phyloP scores from a whole-genome alignment of 441 rosid genomes.

The Melastoma candidum region DNA sequence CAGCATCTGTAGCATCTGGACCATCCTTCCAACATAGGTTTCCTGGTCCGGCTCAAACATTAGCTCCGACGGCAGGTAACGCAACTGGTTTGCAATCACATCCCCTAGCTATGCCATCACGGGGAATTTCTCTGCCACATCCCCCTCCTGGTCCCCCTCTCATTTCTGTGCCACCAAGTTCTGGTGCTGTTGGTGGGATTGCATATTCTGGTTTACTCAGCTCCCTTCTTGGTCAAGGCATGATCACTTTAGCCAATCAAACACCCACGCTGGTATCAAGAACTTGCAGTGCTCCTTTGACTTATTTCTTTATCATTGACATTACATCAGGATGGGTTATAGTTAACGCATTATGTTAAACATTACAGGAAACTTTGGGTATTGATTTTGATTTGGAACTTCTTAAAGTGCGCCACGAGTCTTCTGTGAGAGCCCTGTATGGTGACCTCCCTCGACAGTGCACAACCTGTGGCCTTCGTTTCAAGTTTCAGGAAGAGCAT shows the following conservation, averaged over 20 bases:
- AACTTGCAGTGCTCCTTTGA: constrained; percentile 11
- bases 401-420: constrained; percentile 72
- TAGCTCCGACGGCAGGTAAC: constrained; percentile 26
- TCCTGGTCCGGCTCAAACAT: constrained; percentile 23
- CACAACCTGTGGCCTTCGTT: constrained; percentile 92
- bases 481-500: constrained; percentile 89
- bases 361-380: constrained; percentile 53
- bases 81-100: constrained; percentile 22
- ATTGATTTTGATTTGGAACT: constrained; percentile 73
- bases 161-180: constrained; percentile 30
- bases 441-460: constrained; percentile 95
- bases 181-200: constrained; percentile 32
- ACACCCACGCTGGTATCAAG: constrained; percentile 56
- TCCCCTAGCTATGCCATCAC: constrained; percentile 34
- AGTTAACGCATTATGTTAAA: constrained; percentile 17
- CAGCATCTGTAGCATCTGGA: constrained; percentile 27
- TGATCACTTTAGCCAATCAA: constrained; percentile 62
- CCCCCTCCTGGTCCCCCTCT: constrained; percentile 52
- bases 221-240: constrained; percentile 88
- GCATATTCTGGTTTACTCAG: constrained; percentile 74
- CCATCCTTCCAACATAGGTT: constrained; percentile 38
- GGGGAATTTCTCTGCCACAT: constrained; percentile 42
- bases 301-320: constrained; percentile 6
- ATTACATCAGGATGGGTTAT: constrained; percentile 13
- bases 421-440: constrained; percentile 66